A percentile compares a stretch with the other conserved stretches of the same genome.
These are phyloP conservation scores for Pythium dissimile DNA, from an alignment of 352 stramenopile genomes.

Conservation along the genomic window DNA sequence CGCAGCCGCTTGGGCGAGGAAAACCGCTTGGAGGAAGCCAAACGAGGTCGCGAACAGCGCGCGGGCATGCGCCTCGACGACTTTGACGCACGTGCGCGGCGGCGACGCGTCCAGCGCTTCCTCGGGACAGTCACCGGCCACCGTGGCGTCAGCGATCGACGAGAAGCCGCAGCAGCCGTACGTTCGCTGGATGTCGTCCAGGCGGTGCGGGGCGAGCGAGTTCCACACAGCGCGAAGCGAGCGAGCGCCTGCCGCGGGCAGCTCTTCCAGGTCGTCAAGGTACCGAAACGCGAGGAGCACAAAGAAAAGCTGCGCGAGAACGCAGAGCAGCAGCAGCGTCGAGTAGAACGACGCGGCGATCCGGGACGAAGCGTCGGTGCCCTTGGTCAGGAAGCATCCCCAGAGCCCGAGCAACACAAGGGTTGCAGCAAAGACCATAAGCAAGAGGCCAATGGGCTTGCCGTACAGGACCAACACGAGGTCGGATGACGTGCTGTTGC, in stretches of 20 bases:
- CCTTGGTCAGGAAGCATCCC: background rate
- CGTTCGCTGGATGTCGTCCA: constrained; percentile 24
- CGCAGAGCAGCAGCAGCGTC: constrained; percentile 6
- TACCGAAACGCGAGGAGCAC: constrained; percentile 21
- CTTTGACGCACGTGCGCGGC: constrained; percentile 23
- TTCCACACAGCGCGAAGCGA: constrained; percentile 18
- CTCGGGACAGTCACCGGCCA: constrained; percentile 24
- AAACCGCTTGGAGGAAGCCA: constrained; percentile 18
- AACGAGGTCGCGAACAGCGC: constrained; percentile 27
- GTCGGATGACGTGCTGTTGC: constrained; percentile 25
- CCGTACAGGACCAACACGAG: constrained; percentile 32
- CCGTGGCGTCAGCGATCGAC: constrained; percentile 13
- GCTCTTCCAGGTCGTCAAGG: constrained; percentile 19
- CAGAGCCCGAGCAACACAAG: constrained; percentile 7
- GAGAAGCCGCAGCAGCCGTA: constrained; percentile 36
- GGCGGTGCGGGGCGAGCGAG: background rate
- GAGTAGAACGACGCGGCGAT: constrained; percentile 10
- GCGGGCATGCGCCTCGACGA: constrained; percentile 12
- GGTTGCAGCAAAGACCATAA: constrained; percentile 17
- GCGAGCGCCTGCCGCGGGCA: constrained; percentile 5
- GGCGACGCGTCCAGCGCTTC: constrained; percentile 23
- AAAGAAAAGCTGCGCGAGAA: constrained; percentile 17
- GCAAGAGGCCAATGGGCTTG: constrained; percentile 22
- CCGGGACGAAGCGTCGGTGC: constrained; percentile 1
- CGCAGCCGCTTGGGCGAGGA: constrained; percentile 21